These are phyloP conservation scores for Phytopythium sindhum DNA, from an alignment of 352 stramenopile species.

Conservation along the genomic window DNA sequence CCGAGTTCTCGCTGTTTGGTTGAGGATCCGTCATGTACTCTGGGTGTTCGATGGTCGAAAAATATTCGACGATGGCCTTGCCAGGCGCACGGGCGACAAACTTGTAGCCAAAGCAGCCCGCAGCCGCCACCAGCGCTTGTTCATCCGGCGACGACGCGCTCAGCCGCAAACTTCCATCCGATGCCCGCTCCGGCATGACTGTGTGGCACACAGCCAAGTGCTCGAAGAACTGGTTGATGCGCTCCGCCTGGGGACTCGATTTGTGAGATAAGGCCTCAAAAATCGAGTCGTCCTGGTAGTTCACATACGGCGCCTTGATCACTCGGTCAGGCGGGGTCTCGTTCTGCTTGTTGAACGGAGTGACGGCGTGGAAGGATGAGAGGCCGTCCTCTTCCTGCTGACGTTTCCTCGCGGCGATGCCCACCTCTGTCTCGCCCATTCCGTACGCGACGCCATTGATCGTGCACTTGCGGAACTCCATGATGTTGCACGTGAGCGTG, in stretches of 20 bases:
- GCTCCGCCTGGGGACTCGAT: slow-evolving; percentile 35
- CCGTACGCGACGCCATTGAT: slow-evolving; percentile 94
- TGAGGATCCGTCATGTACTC: slow-evolving; percentile 27
- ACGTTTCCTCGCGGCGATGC: slow-evolving; percentile 64
- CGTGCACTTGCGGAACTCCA: slow-evolving; percentile 96
- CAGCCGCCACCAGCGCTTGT: slow-evolving; percentile 83
- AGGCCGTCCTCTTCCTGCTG: slow-evolving; percentile 39
- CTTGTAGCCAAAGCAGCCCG: slow-evolving; percentile 80
- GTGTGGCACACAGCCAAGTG: slow-evolving; percentile 93
- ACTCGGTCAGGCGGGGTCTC: slow-evolving; percentile 42
- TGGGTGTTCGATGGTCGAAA: slow-evolving; percentile 46
- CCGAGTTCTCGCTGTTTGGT: slow-evolving; percentile 24
- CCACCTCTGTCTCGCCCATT: slow-evolving; percentile 83
- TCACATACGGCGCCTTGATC: slow-evolving; percentile 77
- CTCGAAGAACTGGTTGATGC: slow-evolving; percentile 79
- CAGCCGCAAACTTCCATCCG: slow-evolving; percentile 80
- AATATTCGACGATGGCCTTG: slow-evolving; percentile 74
- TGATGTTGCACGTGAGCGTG: slow-evolving; percentile 95
- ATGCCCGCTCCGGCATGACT: slow-evolving; percentile 95
- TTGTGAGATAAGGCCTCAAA: slow-evolving; percentile 55
- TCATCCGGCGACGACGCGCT: slow-evolving; percentile 92
- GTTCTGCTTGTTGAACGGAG: slow-evolving; percentile 14
- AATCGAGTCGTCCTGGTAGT: slow-evolving; percentile 82
- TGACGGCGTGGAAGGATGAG: slow-evolving; percentile 34
- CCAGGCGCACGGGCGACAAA: slow-evolving; percentile 69